phyloP scores from a whole-genome alignment of 2,329 filamentous ascomycete species.

The Arthroderma sp. region DNA sequence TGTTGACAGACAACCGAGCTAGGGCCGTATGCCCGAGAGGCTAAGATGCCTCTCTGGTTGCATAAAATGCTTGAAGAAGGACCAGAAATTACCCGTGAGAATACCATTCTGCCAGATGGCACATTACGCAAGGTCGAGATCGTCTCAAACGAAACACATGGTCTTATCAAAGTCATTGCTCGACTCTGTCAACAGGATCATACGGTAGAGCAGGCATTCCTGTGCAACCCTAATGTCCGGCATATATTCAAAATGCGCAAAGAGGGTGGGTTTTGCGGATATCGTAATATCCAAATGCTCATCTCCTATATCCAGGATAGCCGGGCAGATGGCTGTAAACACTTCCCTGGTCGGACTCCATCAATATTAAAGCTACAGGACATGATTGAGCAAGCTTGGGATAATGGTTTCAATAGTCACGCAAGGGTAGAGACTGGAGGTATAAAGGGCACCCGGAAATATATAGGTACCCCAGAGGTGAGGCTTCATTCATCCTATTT shows the following conservation, averaged over 20 bases:
- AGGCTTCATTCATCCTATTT: slow-evolving; percentile 9
- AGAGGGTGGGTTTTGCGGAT: slow-evolving; percentile 89
- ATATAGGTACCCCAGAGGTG: slow-evolving; percentile 87
- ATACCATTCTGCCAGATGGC: slow-evolving; percentile 37
- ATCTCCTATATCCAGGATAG: slow-evolving; percentile 61
- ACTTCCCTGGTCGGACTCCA: slow-evolving; percentile 53
- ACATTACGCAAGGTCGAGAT: slow-evolving; percentile 31
- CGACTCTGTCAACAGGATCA: slow-evolving; percentile 54
- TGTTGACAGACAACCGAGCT: slow-evolving; percentile 45
- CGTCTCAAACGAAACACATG: slow-evolving; percentile 38
- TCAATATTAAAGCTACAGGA: slow-evolving; percentile 75
- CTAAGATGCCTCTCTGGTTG: slow-evolving; percentile 61
- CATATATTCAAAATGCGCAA: slow-evolving; percentile 72
- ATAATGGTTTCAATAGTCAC: slow-evolving; percentile 63
- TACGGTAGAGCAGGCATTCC: slow-evolving; percentile 57
- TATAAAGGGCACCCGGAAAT: slow-evolving; percentile 79
- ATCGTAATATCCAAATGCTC: slow-evolving; percentile 89
- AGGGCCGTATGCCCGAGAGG: slow-evolving; percentile 60
- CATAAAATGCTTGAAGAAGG: slow-evolving; percentile 49
- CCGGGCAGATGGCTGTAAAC: slow-evolving; percentile 44
- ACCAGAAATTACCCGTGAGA: slow-evolving; percentile 44
- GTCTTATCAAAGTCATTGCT: slow-evolving; percentile 50
- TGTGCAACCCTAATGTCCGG: slow-evolving; percentile 62
- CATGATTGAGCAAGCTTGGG: slow-evolving; percentile 78
- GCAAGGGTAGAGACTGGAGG: slow-evolving; percentile 75